Conservation (phyloP, 306 rosid species). For the Cicer judaicum region DNA sequence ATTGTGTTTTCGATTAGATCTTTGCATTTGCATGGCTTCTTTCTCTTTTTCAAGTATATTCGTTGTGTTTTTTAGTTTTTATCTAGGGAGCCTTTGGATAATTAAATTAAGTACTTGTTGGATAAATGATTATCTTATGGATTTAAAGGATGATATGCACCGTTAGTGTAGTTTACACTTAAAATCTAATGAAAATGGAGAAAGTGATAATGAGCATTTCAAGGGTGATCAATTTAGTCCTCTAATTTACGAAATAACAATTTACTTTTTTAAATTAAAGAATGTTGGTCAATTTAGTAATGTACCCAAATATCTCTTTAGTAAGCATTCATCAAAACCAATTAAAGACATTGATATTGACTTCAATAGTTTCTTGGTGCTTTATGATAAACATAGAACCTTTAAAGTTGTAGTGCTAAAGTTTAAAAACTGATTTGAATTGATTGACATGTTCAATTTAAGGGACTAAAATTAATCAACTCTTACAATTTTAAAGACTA, state of each 20-base stretch:
- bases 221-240: neutral
- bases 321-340: neutral
- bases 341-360: neutral
- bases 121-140: neutral
- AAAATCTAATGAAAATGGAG: neutral
- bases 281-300: neutral
- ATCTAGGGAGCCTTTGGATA: neutral
- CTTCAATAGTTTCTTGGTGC: neutral
- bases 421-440: neutral
- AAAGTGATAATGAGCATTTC: neutral
- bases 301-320: neutral
- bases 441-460: neutral
- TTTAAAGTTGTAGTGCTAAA: neutral
- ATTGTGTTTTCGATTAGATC: neutral
- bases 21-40: neutral
- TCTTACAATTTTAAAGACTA: neutral
- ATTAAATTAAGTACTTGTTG: neutral
- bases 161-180: neutral
- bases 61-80: neutral
- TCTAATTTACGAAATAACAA: too few species aligned
- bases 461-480: neutral
- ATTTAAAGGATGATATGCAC: neutral
- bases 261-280: too few species aligned
- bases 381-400: neutral
- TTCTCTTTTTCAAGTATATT: neutral